A percentile compares a stretch with the other conserved stretches of the same genome.
phyloP scores from a whole-genome alignment of 192 early-diverging fungal species.

The Haplosporangium gracile region DNA sequence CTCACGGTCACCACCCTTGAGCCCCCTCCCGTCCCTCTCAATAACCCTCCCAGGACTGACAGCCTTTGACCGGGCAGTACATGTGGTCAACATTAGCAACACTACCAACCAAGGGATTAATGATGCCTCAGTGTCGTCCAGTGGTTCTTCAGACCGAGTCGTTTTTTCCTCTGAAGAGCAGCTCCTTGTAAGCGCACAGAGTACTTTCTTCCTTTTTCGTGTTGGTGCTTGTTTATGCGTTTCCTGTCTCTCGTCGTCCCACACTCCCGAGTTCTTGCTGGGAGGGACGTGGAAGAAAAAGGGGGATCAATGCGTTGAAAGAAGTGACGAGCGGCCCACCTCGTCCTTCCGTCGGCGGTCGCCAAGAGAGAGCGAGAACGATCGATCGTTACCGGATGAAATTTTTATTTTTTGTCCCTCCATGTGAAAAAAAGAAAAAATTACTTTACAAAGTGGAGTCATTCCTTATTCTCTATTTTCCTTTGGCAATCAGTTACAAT shows the following conservation, averaged over 20 bases:
- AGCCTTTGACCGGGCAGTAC: conserved; percentile 43
- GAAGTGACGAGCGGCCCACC: neutral
- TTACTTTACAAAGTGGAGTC: neutral
- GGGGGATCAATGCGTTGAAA: neutral
- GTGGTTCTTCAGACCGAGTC: conserved; percentile 13
- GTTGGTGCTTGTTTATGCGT: neutral
- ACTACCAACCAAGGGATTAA: conserved; percentile 17
- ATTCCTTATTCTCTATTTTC: neutral
- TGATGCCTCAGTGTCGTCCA: neutral
- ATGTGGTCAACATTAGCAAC: conserved; percentile 50
- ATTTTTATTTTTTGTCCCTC: neutral
- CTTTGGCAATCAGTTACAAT: neutral
- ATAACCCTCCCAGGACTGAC: conserved; percentile 36
- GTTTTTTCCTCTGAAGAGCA: conserved; percentile 41
- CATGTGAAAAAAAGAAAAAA: neutral
- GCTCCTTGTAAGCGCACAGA: conserved; percentile 23
- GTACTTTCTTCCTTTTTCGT: neutral
- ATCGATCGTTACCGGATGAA: conserved; percentile 7
- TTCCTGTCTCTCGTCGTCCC: neutral
- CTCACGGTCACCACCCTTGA: conserved; percentile 38
- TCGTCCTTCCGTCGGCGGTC: neutral
- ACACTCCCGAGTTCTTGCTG: neutral
- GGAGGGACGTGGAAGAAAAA: neutral
- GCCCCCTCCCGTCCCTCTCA: conserved; percentile 29
- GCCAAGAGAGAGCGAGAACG: neutral